A percentile compares a stretch with the other conserved stretches of the same genome.
These are phyloP conservation scores for Fusarium albosuccineum DNA, from an alignment of 2,329 filamentous ascomycete species.

Conservation along the genomic window DNA sequence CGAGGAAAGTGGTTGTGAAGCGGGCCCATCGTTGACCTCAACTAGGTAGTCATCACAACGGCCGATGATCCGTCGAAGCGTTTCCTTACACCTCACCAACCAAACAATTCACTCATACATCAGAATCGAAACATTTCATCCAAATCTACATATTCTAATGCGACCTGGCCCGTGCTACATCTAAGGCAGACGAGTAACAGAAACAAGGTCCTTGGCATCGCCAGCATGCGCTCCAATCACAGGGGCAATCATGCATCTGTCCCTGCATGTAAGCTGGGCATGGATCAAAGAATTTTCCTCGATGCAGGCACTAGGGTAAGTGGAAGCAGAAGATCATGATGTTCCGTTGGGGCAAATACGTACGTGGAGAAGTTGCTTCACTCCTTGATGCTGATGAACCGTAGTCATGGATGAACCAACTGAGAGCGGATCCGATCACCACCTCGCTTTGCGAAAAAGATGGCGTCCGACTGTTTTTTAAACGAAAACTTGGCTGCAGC, in stretches of 20 bases:
- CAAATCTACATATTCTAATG: not conserved
- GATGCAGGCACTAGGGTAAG: not conserved
- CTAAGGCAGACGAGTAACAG: not conserved
- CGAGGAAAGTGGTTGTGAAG: too few species aligned
- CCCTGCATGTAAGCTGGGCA: not conserved
- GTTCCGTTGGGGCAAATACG: not conserved
- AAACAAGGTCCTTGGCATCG: not conserved
- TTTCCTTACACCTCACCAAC: too few species aligned
- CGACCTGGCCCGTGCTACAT: not conserved
- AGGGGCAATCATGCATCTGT: not conserved
- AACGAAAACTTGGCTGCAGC: not conserved
- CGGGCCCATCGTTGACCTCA: too few species aligned
- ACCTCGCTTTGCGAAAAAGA: not conserved
- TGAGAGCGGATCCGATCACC: not conserved
- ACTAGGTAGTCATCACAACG: too few species aligned
- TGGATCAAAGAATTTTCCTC: not conserved
- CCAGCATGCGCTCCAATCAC: conserved; percentile 5
- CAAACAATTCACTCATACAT: not conserved
- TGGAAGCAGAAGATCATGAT: not conserved
- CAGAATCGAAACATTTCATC: not conserved
- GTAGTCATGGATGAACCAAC: not conserved
- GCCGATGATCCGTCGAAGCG: not conserved
- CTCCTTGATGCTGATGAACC: not conserved
- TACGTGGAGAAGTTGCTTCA: not conserved
- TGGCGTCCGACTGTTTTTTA: not conserved